Evolutionary conservation across 257 asterid species (phyloP).

Genomic region (Rhazya stricta): DNA sequence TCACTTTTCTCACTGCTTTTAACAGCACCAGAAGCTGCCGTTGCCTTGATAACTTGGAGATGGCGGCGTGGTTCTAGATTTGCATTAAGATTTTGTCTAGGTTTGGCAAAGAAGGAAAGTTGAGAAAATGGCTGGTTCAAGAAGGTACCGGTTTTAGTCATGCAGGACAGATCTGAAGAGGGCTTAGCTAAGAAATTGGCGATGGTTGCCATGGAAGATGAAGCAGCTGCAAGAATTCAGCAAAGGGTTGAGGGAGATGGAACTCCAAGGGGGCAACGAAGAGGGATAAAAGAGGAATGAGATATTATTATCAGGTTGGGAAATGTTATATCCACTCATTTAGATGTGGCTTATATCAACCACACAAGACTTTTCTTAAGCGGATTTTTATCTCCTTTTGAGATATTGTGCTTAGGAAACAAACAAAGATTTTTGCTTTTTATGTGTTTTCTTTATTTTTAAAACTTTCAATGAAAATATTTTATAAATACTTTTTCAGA

Average conservation of each 20-base stretch:
- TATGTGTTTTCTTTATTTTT: too few relatives aligned
- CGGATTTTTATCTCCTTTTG: conserved; percentile 5
- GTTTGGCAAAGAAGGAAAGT: conserved; percentile 22
- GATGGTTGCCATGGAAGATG: conserved; percentile 50
- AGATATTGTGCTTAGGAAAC: background rate
- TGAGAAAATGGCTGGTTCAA: conserved; percentile 19
- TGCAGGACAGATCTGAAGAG: conserved; percentile 38
- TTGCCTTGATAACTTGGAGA: conserved; percentile 32
- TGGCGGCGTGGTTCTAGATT: conserved; percentile 13
- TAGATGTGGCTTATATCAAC: conserved; percentile 14
- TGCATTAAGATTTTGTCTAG: conserved; percentile 6
- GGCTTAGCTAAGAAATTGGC: conserved; percentile 58
- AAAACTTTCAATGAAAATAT: too few relatives aligned
- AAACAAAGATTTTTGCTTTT: too few relatives aligned
- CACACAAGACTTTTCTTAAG: conserved; percentile 1
- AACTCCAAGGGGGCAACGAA: background rate
- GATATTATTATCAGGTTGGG: background rate
- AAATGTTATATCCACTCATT: conserved; percentile 26
- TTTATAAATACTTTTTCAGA: too few relatives aligned
- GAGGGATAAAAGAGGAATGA: background rate
- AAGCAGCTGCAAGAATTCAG: background rate
- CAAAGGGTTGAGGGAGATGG: conserved; percentile 5
- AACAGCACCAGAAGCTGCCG: conserved; percentile 46
- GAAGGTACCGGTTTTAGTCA: conserved; percentile 34
- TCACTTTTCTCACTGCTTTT: conserved; percentile 31